Evolutionary conservation across 2,329 filamentous ascomycete genomes (phyloP), one percentile per base, ranked within the genome.

Genomic region (Lachnellula arida): DNA sequence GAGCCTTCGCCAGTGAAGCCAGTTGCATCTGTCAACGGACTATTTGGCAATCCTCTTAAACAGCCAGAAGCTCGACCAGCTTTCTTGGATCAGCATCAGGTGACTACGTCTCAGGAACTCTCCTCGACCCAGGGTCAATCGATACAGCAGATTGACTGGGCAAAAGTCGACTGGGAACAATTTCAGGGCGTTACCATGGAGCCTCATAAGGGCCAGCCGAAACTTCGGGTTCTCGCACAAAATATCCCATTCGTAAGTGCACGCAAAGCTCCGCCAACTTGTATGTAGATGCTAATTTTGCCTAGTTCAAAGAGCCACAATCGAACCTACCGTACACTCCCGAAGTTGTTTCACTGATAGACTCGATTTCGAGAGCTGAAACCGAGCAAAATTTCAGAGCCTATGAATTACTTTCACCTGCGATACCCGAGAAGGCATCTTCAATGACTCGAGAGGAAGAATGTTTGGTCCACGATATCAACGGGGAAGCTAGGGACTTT

Each of bases 401-500:
- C 8, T 43, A 44, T 43, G 34, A 54, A 40, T 8, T 51, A 12
- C 22, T 40, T 40, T 46, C 49, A 43, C 55, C 55, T 37, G 34
- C 25, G 25, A 40, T 46, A 51, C 51, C 47, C 12, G 32, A 17
- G 23, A 23, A 43, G 11, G 19, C 43, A 23, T 22, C 37, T 23
- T 47, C 55, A 35, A 53, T 52, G 15, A n/a, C 47, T 28, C 39
- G 35, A 39, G 17, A 39, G 42, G 40, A 51, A n/a, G 48, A 22
- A 6, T 17, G 49, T 11, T 48, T 46, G 15, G 17, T 46, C 19
- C 34, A 57, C 14, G 23, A 47, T 8, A 34, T 40, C 14, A 32
- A 50, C 14, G 43, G 50, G 23, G 28, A 48, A 22, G 17, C 43
- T 14, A 19, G 48, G 4, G 40, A 57, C 23, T 52, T 47, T 25